Evolutionary conservation across 306 rosid species (phyloP).

Genomic region (Adenanthera pavonina): DNA sequence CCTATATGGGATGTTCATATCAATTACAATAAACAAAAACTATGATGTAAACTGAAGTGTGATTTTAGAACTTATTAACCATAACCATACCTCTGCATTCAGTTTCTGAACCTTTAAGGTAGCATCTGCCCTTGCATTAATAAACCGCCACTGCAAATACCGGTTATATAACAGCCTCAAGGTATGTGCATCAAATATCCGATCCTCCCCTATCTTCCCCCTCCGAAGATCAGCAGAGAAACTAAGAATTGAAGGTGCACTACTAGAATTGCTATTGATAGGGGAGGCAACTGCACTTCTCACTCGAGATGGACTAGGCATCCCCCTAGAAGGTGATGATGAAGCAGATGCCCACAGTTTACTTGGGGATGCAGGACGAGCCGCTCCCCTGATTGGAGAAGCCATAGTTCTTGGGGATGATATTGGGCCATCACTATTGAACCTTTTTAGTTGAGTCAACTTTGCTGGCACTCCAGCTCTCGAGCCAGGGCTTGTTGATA

Average conservation of each 20-base stretch:
- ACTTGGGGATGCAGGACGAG: slow-evolving; percentile 83
- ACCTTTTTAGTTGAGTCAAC: slow-evolving; percentile 65
- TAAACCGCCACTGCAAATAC: slow-evolving; percentile 92
- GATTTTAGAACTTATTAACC: slow-evolving; percentile 29
- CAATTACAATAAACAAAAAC: slow-evolving; percentile 20
- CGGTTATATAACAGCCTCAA: slow-evolving; percentile 95
- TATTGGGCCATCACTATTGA: slow-evolving; percentile 55
- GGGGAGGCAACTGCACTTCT: slow-evolving; percentile 67
- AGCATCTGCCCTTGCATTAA: slow-evolving; percentile 93
- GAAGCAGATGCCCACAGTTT: slow-evolving; percentile 81
- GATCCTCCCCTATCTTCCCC: slow-evolving; percentile 97
- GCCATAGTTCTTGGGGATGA: slow-evolving; percentile 75
- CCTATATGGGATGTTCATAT: slow-evolving; percentile 11
- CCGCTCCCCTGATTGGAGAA: slow-evolving; percentile 78
- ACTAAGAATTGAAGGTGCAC: slow-evolving; percentile 87
- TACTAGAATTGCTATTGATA: slow-evolving; percentile 57
- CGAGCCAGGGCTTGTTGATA: slow-evolving; percentile 72
- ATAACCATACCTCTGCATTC: slow-evolving; percentile 88
- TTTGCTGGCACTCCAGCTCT: slow-evolving; percentile 57
- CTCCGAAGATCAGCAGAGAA: slow-evolving; percentile 86
- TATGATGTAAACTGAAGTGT: slow-evolving; percentile 4
- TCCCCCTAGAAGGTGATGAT: slow-evolving; percentile 77
- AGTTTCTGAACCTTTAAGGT: slow-evolving; percentile 82
- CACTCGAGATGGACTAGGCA: slow-evolving; percentile 78
- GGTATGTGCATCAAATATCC: slow-evolving; percentile 86